Conservation (phyloP, 108 stramenopile species). For the Aurantiochytrium sp. region DNA sequence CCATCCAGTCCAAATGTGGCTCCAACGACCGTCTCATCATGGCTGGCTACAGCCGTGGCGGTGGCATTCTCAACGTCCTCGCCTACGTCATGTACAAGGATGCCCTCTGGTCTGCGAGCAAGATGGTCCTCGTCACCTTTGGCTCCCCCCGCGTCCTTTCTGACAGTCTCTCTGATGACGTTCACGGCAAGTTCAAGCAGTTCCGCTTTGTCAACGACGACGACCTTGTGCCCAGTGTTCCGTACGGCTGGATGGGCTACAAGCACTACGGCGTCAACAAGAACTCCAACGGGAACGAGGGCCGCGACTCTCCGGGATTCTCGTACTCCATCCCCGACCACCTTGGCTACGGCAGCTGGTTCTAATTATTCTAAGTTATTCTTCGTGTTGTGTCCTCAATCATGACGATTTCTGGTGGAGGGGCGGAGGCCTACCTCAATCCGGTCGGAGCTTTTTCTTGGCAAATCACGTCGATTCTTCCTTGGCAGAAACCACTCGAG, state of each 20-base stretch:
- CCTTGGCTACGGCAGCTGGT: background rate
- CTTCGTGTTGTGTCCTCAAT: too few relatives aligned
- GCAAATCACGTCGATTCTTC: too few relatives aligned
- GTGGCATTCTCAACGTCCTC: background rate
- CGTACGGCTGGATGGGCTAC: background rate
- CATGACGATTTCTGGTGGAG: too few relatives aligned
- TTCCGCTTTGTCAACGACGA: background rate
- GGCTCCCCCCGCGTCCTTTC: background rate
- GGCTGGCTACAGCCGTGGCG: slow-evolving; percentile 7
- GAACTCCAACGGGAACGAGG: background rate
- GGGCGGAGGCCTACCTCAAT: too few relatives aligned
- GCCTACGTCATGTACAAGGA: slow-evolving; percentile 18
- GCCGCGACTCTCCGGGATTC: background rate
- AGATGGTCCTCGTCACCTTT: background rate
- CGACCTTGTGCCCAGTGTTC: background rate
- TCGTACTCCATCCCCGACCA: background rate
- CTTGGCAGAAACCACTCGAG: too few relatives aligned
- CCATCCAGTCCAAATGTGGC: background rate
- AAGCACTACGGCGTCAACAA: background rate
- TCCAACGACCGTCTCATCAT: background rate
- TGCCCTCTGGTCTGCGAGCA: background rate
- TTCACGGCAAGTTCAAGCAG: background rate
- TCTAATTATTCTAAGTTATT: too few relatives aligned
- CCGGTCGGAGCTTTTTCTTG: too few relatives aligned
- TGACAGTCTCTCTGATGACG: background rate